Percentiles rank a stretch among this genome's conserved stretches.
Conservation (phyloP, 2,329 filamentous ascomycete genomes). For the Alternaria triticina region DNA sequence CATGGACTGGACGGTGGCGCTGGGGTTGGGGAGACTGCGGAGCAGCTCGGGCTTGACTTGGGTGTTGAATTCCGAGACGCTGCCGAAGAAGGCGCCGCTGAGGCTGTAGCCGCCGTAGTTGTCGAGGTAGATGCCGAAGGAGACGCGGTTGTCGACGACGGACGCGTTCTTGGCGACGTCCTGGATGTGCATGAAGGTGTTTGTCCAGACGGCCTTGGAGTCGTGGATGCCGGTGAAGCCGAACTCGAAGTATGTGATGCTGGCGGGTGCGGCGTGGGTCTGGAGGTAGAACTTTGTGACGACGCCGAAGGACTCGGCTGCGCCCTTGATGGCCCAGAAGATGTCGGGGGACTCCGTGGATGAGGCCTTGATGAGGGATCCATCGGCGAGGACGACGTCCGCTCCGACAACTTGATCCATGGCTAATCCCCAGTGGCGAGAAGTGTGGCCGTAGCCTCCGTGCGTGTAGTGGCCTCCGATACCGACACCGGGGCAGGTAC, state of each 20-base stretch:
- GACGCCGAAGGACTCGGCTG: constrained; percentile 51
- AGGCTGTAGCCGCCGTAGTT: constrained; percentile 42
- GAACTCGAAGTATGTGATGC: constrained; percentile 39
- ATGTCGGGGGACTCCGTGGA: constrained; percentile 47
- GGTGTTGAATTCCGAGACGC: constrained; percentile 44
- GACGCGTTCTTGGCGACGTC: constrained; percentile 49
- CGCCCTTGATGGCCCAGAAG: constrained; percentile 52
- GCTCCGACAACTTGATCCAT: constrained; percentile 44
- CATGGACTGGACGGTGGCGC: constrained; percentile 32
- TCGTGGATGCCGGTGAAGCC: constrained; percentile 32
- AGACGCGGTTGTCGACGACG: constrained; percentile 50
- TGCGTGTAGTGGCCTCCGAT: constrained; percentile 47
- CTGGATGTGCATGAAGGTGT: constrained; percentile 51
- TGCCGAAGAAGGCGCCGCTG: constrained; percentile 51
- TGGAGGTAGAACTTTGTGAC: constrained; percentile 48
- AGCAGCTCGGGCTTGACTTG: constrained; percentile 50
- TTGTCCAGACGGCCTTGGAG: constrained; percentile 41
- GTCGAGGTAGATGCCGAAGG: constrained; percentile 53
- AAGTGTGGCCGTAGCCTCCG: constrained; percentile 46
- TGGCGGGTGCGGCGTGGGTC: constrained; percentile 35
- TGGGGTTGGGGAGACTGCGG: constrained; percentile 41
- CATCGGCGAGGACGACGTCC: constrained; percentile 50
- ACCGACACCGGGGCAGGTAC: constrained; percentile 59
- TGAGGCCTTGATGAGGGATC: constrained; percentile 47
- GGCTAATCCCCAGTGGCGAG: constrained; percentile 44